Evolutionary conservation across 192 early-diverging fungal species (phyloP).

Genomic region (Entomortierella lignicola): DNA sequence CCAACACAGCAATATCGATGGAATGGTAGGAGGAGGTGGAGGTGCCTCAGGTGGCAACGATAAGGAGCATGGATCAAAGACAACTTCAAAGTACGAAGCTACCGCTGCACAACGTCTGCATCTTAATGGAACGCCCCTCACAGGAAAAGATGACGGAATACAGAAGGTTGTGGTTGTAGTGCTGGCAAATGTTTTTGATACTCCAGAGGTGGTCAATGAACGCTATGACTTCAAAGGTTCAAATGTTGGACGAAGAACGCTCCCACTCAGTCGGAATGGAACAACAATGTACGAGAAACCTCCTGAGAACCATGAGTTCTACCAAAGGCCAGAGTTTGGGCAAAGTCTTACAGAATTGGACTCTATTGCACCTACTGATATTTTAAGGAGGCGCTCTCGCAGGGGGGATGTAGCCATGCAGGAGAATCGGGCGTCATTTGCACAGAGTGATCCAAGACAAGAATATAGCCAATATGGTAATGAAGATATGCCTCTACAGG

Average conservation of each 20-base stretch:
- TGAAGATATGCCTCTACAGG: neutral
- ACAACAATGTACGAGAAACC: neutral
- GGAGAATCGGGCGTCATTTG: neutral
- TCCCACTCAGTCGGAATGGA: slow-evolving; percentile 4
- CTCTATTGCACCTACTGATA: neutral
- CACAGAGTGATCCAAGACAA: neutral
- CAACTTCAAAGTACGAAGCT: slow-evolving; percentile 5
- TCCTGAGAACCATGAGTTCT: neutral
- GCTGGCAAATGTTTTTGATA: slow-evolving; percentile 49
- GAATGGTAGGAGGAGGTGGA: neutral
- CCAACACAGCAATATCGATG: neutral
- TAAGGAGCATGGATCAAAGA: neutral
- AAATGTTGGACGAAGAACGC: slow-evolving; percentile 38
- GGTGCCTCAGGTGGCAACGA: neutral
- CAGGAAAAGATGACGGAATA: slow-evolving; percentile 26
- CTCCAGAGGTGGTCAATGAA: slow-evolving; percentile 38
- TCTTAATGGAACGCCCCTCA: slow-evolving; percentile 39
- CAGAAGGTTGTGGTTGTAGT: slow-evolving; percentile 48
- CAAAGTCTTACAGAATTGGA: neutral
- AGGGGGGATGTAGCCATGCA: neutral
- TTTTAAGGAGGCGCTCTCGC: slow-evolving; percentile 1
- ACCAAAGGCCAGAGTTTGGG: neutral
- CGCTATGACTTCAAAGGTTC: slow-evolving; percentile 53
- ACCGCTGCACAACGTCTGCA: slow-evolving; percentile 35
- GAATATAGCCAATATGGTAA: neutral